Base-by-base conservation (phyloP, 2,329 filamentous ascomycete genomes). In the Aspergillus transmontanensis region DNA sequence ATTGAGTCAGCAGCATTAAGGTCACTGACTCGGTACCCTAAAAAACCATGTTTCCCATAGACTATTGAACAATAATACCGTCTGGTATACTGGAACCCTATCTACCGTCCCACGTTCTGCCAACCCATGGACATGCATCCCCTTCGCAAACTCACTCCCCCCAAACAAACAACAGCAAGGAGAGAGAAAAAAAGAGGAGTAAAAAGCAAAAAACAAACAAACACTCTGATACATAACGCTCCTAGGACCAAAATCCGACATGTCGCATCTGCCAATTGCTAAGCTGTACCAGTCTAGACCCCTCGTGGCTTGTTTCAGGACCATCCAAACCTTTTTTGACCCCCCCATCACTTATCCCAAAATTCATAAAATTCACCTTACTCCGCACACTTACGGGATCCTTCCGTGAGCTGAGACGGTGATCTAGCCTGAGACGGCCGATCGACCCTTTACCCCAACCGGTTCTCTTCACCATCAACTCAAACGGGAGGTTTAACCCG, bases 271-370 rank as follows among this genome's bases (percentile, higher is more conserved):
- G 12, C 45, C 21, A 48, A 48, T 26, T 48, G 21, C 12, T 14
- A 50, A 50, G 12, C 46, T 50, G 16, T 11, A 16, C 46, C 46
- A 28, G 26, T 50, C 46, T 50, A 50, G 46, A 50, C 46, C 39
- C 46, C 54, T 53, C 41, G 48, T 59, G 57, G 57, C 45, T 41
- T 59, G 57, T 59, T 59, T 59, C 57, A 59, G 26, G 45, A 32
- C 56, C 21, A 16, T 41, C 39, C 26, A 19, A n/a, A 30, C 26
- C 23, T 28, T n/a, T 57, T 46, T 10, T 23, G 26, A 12, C 9
- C 28, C 30, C 51, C 51, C 19, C 41, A n/a, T 14, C 19, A 19
- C 43, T 23, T 3, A 23, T 23, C 4, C 19, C 43, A 46, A 21
- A 21, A 7, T 36, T 34, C 12, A 1, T 10, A 14, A 23, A 36